These are phyloP conservation scores for Acanthamoeba triangularis DNA, from an alignment of 208 protist species.

Conservation along the genomic window DNA sequence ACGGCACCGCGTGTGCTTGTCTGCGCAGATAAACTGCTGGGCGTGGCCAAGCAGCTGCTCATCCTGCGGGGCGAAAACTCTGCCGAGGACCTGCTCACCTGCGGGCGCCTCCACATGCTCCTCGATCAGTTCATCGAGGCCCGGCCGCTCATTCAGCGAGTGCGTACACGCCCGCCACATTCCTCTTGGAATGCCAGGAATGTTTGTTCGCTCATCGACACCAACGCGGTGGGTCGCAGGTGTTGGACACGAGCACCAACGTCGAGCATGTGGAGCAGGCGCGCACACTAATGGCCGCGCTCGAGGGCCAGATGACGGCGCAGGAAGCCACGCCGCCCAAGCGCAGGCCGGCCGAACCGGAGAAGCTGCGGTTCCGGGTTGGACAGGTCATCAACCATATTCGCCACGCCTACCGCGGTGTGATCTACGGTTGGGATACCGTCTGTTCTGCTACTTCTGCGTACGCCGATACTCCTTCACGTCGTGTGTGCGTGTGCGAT, in stretches of 20 bases:
- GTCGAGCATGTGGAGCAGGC: neutral
- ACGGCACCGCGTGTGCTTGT: neutral
- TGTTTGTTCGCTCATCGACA: neutral
- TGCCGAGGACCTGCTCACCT: conserved; percentile 1
- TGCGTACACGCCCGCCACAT: neutral
- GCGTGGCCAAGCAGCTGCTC: conserved; percentile 11
- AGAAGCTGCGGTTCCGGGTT: neutral
- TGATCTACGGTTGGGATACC: conserved; percentile 16
- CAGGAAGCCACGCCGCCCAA: conserved; percentile 4
- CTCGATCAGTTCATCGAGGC: conserved; percentile 21
- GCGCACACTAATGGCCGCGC: neutral
- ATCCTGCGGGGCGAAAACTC: conserved; percentile 15
- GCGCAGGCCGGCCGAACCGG: neutral
- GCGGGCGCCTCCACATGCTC: conserved; percentile 26
- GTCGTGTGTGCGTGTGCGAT: neutral
- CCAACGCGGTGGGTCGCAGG: neutral
- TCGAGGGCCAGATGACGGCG: neutral
- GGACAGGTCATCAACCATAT: neutral
- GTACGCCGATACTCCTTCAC: neutral
- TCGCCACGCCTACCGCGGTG: conserved; percentile 15
- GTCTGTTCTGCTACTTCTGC: neutral
- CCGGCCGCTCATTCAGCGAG: conserved; percentile 4
- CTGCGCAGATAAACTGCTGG: neutral
- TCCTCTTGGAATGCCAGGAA: neutral
- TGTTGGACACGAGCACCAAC: conserved; percentile 15